Evolutionary conservation across 2,329 filamentous ascomycete genomes (phyloP).

Genomic region (Ascochyta pisi): DNA sequence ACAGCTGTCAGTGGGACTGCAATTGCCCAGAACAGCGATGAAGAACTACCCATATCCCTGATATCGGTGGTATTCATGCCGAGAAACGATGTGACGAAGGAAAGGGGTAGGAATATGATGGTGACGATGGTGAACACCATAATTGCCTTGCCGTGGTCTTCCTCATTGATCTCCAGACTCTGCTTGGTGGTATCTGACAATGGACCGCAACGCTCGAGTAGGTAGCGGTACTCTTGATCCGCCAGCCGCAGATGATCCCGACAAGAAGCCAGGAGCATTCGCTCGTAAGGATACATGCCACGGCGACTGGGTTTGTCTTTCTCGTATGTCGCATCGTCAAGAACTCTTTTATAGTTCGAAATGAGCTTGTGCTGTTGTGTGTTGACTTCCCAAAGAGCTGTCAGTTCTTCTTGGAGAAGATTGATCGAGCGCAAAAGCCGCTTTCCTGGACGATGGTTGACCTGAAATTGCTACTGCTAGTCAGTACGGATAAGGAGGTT

Average conservation of each 20-base stretch:
- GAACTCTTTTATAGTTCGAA: conserved; percentile 32
- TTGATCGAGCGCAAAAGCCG: conserved; percentile 43
- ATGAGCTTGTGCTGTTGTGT: conserved; percentile 37
- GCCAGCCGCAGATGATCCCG: conserved; percentile 29
- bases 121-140: conserved; percentile 55
- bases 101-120: conserved; percentile 54
- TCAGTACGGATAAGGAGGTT: conserved; percentile 13
- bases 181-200: conserved; percentile 44
- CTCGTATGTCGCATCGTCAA: conserved; percentile 36
- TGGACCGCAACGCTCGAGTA: conserved; percentile 35
- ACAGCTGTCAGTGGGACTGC: conserved; percentile 38
- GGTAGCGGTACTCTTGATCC: conserved; percentile 34
- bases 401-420: conserved; percentile 42
- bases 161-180: conserved; percentile 44
- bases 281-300: conserved; percentile 33
- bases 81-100: conserved; percentile 53
- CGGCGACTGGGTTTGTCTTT: conserved; percentile 27
- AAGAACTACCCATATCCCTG: conserved; percentile 49
- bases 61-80: conserved; percentile 53
- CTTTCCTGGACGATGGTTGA: conserved; percentile 43
- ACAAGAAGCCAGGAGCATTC: conserved; percentile 30
- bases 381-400: conserved; percentile 33
- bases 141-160: conserved; percentile 53
- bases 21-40: conserved; percentile 51
- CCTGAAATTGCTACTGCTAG: conserved; percentile 41